A percentile compares a stretch with the other conserved stretches of the same genome.
phyloP scores from a whole-genome alignment of 192 early-diverging fungal genomes.

The Diversispora eburnea region DNA sequence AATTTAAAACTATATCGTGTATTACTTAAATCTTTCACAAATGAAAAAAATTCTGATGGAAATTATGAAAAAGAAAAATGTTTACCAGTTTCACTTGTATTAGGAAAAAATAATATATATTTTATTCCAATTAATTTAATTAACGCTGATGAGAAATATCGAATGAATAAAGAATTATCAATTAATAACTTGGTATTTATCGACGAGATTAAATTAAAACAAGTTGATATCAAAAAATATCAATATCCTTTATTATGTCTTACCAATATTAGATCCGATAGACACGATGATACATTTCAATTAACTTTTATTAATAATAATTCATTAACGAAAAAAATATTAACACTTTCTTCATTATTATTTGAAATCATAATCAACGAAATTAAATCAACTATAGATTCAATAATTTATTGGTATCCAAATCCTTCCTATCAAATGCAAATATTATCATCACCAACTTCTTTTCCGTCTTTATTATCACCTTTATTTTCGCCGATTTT shows the following conservation, averaged over 20 bases:
- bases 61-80: neutral
- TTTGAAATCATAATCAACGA: neutral
- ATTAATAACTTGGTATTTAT: neutral
- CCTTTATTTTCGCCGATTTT: too few relatives aligned
- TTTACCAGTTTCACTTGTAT: constrained; percentile 4
- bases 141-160: neutral
- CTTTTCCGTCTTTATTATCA: neutral
- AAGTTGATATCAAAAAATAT: constrained; percentile 14
- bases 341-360: neutral
- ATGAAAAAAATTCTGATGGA: neutral
- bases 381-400: constrained; percentile 6
- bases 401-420: constrained; percentile 21
- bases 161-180: neutral
- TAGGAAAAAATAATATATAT: constrained; percentile 21
- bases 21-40: neutral
- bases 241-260: constrained; percentile 23
- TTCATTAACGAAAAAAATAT: neutral
- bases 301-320: constrained; percentile 11
- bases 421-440: neutral
- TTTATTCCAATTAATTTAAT: neutral
- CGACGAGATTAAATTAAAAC: neutral
- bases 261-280: neutral
- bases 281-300: constrained; percentile 17
- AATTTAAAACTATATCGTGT: neutral
- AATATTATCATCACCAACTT: neutral